These are phyloP conservation scores for Leccinum pellstonianum DNA, from an alignment of 768 basidiomycete genomes.

Conservation along the genomic window DNA sequence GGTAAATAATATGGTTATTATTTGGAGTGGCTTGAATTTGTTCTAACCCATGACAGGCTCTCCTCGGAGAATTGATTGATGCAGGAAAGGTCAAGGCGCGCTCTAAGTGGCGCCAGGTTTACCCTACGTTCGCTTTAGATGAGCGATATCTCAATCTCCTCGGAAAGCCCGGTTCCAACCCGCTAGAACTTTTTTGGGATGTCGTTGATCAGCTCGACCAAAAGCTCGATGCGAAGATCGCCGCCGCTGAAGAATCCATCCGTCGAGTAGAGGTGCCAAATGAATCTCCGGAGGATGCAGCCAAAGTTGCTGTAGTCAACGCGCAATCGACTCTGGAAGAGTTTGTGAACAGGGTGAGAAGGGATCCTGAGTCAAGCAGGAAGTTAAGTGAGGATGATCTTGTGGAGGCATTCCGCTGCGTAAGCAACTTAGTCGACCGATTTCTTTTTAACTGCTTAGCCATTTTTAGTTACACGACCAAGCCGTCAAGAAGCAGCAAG, in stretches of 20 bases:
- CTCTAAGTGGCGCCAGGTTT: slow-evolving; percentile 90
- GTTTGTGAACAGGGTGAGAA: slow-evolving; percentile 56
- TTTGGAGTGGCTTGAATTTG: neutral
- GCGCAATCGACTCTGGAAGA: slow-evolving; percentile 67
- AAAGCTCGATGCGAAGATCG: slow-evolving; percentile 75
- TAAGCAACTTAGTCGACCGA: slow-evolving; percentile 34
- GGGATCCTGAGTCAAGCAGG: slow-evolving; percentile 50
- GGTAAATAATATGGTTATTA: slow-evolving; percentile 38
- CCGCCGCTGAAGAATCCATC: slow-evolving; percentile 62
- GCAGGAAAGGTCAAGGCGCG: slow-evolving; percentile 71
- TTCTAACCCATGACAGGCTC: slow-evolving; percentile 42
- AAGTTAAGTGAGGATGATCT: slow-evolving; percentile 53
- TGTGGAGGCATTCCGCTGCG: slow-evolving; percentile 58
- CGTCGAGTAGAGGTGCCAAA: slow-evolving; percentile 39
- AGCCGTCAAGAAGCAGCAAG: slow-evolving; percentile 72
- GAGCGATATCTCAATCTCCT: slow-evolving; percentile 84
- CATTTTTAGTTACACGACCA: slow-evolving; percentile 62
- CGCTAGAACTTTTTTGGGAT: slow-evolving; percentile 97
- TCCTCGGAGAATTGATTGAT: slow-evolving; percentile 69
- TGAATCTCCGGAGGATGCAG: slow-evolving; percentile 30
- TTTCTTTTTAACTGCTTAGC: slow-evolving; percentile 8
- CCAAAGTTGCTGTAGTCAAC: slow-evolving; percentile 39
- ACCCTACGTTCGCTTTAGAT: slow-evolving; percentile 73
- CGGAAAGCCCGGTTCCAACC: slow-evolving; percentile 91
- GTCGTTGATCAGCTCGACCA: slow-evolving; percentile 84